Base-by-base conservation (phyloP, 768 basidiomycete genomes). In the Psilocybe tampanensis region DNA sequence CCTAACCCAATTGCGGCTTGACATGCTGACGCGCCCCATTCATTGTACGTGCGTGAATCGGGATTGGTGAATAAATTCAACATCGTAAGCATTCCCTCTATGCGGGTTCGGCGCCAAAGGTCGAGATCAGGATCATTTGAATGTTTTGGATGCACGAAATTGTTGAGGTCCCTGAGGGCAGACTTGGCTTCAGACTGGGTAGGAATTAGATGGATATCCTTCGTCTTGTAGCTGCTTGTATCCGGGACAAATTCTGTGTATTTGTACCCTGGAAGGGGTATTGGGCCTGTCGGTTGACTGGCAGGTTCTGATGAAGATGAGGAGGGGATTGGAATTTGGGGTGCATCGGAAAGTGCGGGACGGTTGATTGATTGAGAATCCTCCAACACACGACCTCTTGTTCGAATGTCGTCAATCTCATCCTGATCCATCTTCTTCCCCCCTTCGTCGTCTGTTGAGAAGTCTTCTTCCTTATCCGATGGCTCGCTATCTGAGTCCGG, bases 11-110 rank as follows among this genome's bases (percentile, higher is more conserved):
- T 47, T 34, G 70, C 64, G 7, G 69, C 59, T 23, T 63, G 60
- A 8, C 58, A 43, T 9, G 67, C 59, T 21, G 70, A 64, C 2
- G 64, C 58, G 23, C 36, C 58, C 70, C 69, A 72, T 17, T 54
- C 9, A 13, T 64, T 53, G 36, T 63, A 63, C 11, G 66, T 60
- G 0, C 6, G 17, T 45, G 66, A 62, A 17, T 33, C 18, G 3
- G 4, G 21, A 44, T 59, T 48, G 15, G 53, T 66, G 42, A 63
- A 71, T 11, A 65, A 21, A 13, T 39, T 23, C 2, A 70, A 53
- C 39, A 70, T 55, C 17, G 57, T 19, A 8, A 42, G 17, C 60
- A 71, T 66, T 17, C 63, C 67, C 17, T 68, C 67, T 15, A 70
- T 48, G 2, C 60, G 56, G 4, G 51, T 34, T 2, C 58, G 59